Conservation (phyloP, 192 early-diverging fungal species). For the Coemansia sp. region DNA sequence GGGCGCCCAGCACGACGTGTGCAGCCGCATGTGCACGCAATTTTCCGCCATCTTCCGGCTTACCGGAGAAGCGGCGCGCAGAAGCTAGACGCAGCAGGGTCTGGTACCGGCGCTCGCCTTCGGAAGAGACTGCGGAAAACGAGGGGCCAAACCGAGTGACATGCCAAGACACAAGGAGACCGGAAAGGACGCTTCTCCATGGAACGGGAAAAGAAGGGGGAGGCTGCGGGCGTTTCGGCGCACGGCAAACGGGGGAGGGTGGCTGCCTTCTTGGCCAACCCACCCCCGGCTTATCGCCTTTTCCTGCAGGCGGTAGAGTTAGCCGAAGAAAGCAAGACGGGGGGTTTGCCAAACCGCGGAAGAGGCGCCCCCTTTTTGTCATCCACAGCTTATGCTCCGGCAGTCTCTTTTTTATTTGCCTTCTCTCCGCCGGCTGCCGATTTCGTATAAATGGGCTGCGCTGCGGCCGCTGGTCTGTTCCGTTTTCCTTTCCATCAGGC, state of each 20-base stretch:
- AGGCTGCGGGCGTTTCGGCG: too few relatives aligned
- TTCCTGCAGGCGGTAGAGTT: constrained; percentile 2
- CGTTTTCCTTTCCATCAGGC: constrained; percentile 1
- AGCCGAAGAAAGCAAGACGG: neutral
- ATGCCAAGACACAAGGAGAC: neutral
- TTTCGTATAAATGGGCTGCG: neutral
- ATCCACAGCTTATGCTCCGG: neutral
- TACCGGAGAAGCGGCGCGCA: neutral
- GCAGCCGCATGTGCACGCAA: neutral
- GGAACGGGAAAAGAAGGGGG: neutral
- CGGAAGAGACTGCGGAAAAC: neutral
- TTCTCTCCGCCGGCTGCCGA: too few relatives aligned
- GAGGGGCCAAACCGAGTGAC: neutral
- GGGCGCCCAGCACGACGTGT: neutral
- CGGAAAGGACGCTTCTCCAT: neutral
- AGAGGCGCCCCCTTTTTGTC: neutral
- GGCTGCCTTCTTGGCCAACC: neutral
- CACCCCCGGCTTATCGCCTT: neutral
- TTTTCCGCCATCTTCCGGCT: too few relatives aligned
- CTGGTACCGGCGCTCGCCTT: neutral
- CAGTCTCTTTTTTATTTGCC: neutral
- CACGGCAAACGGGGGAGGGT: too few relatives aligned
- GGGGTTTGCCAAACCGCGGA: neutral
- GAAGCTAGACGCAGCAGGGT: neutral
- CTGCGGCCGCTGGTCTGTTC: neutral